Conservation (phyloP, 306 rosid genomes). For the Citrullus mucosospermus region DNA sequence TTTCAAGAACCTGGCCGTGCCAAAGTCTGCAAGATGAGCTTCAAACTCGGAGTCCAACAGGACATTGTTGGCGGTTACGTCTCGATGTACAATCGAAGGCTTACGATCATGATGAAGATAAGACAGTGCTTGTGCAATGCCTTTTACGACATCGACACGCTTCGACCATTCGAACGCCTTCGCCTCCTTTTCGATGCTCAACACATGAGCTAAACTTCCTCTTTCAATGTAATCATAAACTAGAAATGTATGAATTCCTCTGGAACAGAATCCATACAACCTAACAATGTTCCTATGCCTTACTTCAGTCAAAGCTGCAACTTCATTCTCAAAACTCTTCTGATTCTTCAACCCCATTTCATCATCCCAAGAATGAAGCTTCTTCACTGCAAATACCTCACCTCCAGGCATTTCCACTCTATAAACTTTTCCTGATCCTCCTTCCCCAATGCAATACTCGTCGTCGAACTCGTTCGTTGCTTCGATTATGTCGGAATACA, state of each 20-base stretch:
- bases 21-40: conserved; percentile 41
- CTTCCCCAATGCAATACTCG: conserved; percentile 27
- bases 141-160: conserved; percentile 21
- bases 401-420: conserved; percentile 22
- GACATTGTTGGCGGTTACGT: conserved; percentile 32
- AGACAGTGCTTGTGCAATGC: conserved; percentile 18
- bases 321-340: conserved; percentile 22
- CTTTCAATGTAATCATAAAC: conserved; percentile 32
- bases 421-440: conserved; percentile 29
- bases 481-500: conserved; percentile 27
- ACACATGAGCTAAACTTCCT: conserved; percentile 22
- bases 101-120: conserved; percentile 11
- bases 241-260: conserved; percentile 26
- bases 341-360: conserved; percentile 12
- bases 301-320: conserved; percentile 25
- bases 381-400: conserved; percentile 36
- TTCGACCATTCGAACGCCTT: conserved; percentile 24
- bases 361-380: conserved; percentile 22
- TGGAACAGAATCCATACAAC: conserved; percentile 32
- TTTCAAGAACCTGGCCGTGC: conserved; percentile 32
- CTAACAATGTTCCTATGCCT: conserved; percentile 35
- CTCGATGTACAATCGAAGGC: conserved; percentile 26
- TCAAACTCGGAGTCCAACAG: conserved; percentile 18
- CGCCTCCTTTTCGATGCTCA: conserved; percentile 15
- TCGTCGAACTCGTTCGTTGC: conserved; percentile 27